Conservation (phyloP, 2,329 filamentous ascomycete species). For the Fusarium nygamai region DNA sequence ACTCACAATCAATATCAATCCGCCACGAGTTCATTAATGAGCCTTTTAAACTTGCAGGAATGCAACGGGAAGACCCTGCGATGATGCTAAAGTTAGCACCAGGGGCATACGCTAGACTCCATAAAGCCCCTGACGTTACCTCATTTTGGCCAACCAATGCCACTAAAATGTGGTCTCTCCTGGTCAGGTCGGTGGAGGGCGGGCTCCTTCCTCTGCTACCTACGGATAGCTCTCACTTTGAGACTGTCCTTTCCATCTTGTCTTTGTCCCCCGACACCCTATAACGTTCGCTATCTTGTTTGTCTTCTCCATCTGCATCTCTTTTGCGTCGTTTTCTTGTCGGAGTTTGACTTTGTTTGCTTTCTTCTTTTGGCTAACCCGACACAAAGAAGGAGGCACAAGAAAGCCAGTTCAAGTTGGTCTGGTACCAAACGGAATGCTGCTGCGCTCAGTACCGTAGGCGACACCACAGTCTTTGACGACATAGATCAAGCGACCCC, state of each 20-base stretch:
- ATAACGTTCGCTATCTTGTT: neutral
- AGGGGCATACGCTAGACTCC: constrained; percentile 7
- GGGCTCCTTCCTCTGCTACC: neutral
- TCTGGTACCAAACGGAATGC: constrained; percentile 27
- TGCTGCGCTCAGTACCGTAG: constrained; percentile 12
- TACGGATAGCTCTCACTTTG: neutral
- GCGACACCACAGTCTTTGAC: constrained; percentile 14
- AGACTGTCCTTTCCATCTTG: constrained; percentile 19
- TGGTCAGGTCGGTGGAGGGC: constrained; percentile 8
- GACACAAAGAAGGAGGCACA: neutral
- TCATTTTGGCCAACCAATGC: constrained; percentile 20
- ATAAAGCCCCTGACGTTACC: constrained; percentile 9
- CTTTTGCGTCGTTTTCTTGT: neutral
- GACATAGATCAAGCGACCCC: constrained; percentile 6
- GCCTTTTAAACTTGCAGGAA: constrained; percentile 9
- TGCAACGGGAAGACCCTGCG: constrained; percentile 1
- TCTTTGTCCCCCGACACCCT: neutral
- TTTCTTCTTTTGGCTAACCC: neutral
- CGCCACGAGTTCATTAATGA: neutral
- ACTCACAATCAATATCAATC: neutral
- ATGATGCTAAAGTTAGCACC: constrained; percentile 10
- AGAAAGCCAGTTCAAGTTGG: neutral
- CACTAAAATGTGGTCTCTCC: constrained; percentile 6
- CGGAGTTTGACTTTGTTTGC: neutral
- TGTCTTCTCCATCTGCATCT: neutral